Conservation (phyloP, 2,329 filamentous ascomycete genomes). For the Fusarium hainanense region DNA sequence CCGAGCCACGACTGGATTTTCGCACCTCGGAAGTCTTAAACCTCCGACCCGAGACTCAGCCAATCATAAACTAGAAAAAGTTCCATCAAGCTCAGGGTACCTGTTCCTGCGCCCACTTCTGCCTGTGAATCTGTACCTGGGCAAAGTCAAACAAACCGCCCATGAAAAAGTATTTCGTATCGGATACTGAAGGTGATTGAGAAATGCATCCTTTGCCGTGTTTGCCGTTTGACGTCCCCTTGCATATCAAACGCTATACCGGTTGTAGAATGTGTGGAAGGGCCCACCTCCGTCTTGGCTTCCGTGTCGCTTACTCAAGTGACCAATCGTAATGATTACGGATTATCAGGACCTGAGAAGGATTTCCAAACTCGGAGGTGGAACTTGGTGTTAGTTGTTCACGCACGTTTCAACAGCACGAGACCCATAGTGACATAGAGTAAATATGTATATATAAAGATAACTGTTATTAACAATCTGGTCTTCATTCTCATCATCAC, state of each 20-base stretch:
- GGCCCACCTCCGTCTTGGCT: background rate
- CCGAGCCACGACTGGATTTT: background rate
- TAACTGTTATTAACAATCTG: rapidly evolving
- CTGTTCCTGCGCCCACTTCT: background rate
- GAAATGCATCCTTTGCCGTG: background rate
- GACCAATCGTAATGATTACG: background rate
- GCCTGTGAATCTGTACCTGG: background rate
- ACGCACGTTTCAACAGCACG: background rate
- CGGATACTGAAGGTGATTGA: rapidly evolving
- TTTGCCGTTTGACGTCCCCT: background rate
- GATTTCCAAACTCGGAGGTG: background rate
- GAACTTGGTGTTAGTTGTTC: background rate
- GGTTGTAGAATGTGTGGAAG: background rate
- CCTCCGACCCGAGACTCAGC: background rate
- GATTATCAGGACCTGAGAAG: background rate
- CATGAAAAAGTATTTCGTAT: background rate
- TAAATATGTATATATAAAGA: background rate
- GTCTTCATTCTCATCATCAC: background rate
- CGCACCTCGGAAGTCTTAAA: background rate
- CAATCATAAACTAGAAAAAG: background rate
- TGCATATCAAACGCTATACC: background rate
- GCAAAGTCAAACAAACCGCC: rapidly evolving
- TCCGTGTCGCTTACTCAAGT: background rate
- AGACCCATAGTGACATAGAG: rapidly evolving
- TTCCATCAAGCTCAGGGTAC: too few relatives aligned